These are phyloP conservation scores for Exophiala sideris DNA, from an alignment of 2,329 filamentous ascomycete genomes.

Conservation along the genomic window DNA sequence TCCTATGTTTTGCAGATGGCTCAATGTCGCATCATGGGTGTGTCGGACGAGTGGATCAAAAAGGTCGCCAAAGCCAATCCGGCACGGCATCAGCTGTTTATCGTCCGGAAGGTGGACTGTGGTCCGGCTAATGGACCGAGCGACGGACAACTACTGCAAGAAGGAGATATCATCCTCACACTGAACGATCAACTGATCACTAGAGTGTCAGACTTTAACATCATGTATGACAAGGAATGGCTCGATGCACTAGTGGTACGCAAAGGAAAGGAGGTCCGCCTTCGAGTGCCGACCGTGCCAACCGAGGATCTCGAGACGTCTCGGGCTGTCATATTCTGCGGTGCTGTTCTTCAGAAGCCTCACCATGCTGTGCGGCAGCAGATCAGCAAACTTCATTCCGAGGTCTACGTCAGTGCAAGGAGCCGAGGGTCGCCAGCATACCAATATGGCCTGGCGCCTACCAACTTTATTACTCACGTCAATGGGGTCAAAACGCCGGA, in stretches of 20 bases:
- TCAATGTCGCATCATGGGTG: constrained; percentile 94
- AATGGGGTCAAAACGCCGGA: constrained; percentile 84
- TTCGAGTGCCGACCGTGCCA: constrained; percentile 79
- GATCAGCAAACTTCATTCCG: constrained; percentile 92
- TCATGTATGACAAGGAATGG: constrained; percentile 87
- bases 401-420: constrained; percentile 90
- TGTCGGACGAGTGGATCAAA: constrained; percentile 91
- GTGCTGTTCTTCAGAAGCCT: constrained; percentile 85
- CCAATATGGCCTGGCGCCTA: constrained; percentile 88
- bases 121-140: constrained; percentile 45
- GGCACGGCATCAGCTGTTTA: constrained; percentile 93
- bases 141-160: constrained; percentile 61
- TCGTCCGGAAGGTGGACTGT: constrained; percentile 86
- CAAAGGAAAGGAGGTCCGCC: constrained; percentile 71
- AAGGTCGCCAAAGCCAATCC: constrained; percentile 85
- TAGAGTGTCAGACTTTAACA: constrained; percentile 83
- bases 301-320: constrained; percentile 91
- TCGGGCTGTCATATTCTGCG: constrained; percentile 89
- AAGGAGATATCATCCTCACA: constrained; percentile 89
- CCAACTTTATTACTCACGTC: constrained; percentile 95
- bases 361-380: constrained; percentile 97
- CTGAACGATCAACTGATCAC: constrained; percentile 92
- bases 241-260: constrained; percentile 85
- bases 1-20: constrained; percentile 95
- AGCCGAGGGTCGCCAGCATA: constrained; percentile 79